A percentile compares a stretch with the other conserved stretches of the same genome.
phyloP scores from a whole-genome alignment of 345 rosid genomes.

The Passiflora organensis region DNA sequence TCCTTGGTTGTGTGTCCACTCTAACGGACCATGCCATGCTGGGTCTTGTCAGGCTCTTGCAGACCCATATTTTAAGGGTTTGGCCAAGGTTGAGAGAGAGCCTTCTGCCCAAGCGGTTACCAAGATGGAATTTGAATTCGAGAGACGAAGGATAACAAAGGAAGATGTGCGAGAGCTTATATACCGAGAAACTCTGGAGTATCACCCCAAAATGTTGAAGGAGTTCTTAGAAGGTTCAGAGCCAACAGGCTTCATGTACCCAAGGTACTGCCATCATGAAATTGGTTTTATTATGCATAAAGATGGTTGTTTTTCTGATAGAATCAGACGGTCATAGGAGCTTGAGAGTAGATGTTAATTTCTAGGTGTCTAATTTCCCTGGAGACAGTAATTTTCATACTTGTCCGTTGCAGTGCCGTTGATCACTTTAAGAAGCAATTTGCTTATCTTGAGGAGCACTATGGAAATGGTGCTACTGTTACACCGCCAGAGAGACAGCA shows the following conservation, averaged over 20 bases:
- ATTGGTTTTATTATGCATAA: background rate
- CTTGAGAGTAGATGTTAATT: too few species aligned
- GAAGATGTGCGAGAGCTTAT: constrained; percentile 94
- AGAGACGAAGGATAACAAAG: constrained; percentile 89
- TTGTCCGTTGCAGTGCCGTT: constrained; percentile 90
- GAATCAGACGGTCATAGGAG: too few species aligned
- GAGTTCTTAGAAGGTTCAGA: constrained; percentile 86
- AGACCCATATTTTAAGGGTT: constrained; percentile 84
- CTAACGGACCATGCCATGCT: constrained; percentile 12
- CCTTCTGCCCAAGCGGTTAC: constrained; percentile 93
- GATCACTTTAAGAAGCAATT: constrained; percentile 98
- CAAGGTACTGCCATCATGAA: constrained; percentile 50
- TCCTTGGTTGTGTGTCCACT: constrained; percentile 6
- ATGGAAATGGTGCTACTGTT: constrained; percentile 73
- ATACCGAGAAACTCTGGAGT: constrained; percentile 85
- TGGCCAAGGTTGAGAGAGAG: constrained; percentile 94
- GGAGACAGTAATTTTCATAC: constrained; percentile 1
- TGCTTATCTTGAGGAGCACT: constrained; percentile 92
- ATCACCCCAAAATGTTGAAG: constrained; percentile 92
- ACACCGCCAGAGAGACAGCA: constrained; percentile 90
- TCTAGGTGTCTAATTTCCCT: too few species aligned
- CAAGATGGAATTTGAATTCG: constrained; percentile 94
- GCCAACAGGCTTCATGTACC: constrained; percentile 93
- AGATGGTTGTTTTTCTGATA: background rate
- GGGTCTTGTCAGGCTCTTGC: constrained; percentile 72